Conservation (phyloP, 1,139 yeast species). For the Zhuliangozyma parablackwelliae region DNA sequence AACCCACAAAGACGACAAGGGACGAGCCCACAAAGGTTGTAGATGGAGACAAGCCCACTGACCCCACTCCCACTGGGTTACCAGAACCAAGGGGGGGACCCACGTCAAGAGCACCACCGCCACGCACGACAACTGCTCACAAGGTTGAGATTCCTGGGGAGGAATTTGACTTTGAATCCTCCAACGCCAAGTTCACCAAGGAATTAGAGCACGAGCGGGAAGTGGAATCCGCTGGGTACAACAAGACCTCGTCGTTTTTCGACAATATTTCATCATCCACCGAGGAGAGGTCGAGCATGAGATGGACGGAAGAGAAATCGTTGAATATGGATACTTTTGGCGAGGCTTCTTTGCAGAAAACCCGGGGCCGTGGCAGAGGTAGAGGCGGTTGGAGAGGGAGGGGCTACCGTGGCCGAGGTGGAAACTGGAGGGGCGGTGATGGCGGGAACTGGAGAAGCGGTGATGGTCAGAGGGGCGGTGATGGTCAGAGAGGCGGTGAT, state of each 20-base stretch:
- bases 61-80: neutral
- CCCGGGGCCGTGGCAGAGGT: constrained; percentile 14
- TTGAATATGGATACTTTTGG: constrained; percentile 70
- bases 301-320: constrained; percentile 60
- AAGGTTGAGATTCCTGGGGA: constrained; percentile 12
- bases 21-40: constrained; percentile 10
- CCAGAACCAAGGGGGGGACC: constrained; percentile 10
- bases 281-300: constrained; percentile 36
- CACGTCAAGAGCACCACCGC: constrained; percentile 8
- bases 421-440: constrained; percentile 13
- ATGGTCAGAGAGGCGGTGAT: constrained; percentile 10
- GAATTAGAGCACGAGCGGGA: constrained; percentile 28
- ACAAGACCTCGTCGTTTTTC: constrained; percentile 73
- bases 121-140: constrained; percentile 7
- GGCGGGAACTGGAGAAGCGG: constrained; percentile 13
- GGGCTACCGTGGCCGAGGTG: constrained; percentile 16
- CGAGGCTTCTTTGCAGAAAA: constrained; percentile 35
- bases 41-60: neutral
- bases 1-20: constrained; percentile 9
- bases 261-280: constrained; percentile 68
- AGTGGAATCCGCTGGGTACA: constrained; percentile 35
- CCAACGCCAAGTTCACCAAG: constrained; percentile 57
- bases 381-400: constrained; percentile 24
- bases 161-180: constrained; percentile 58
- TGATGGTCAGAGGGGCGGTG: constrained; percentile 12